phyloP scores from a whole-genome alignment of 148 eudicot species.

The Cornus florida region DNA sequence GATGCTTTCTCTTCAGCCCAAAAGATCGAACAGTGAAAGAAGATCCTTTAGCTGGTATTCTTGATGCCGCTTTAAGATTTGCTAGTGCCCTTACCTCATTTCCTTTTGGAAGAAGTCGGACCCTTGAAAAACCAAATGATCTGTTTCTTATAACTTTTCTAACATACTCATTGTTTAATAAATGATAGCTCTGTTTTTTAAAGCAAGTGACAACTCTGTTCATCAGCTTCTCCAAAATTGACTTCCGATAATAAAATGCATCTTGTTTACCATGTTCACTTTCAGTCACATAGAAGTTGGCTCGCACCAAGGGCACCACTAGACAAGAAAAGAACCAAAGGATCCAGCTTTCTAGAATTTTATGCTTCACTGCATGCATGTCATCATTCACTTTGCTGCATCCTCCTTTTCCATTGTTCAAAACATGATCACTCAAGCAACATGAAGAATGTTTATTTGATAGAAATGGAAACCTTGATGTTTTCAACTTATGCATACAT shows the following conservation, averaged over 20 bases:
- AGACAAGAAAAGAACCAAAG: slow-evolving; percentile 69
- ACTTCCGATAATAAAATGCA: slow-evolving; percentile 54
- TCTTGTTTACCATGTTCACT: slow-evolving; percentile 77
- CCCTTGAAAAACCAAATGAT: slow-evolving; percentile 81
- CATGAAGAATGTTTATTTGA: slow-evolving; percentile 40
- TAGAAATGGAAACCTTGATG: slow-evolving; percentile 57
- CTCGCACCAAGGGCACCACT: slow-evolving; percentile 66
- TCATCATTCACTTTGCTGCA: slow-evolving; percentile 7
- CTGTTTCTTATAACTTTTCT: slow-evolving; percentile 43
- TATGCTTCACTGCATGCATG: slow-evolving; percentile 29
- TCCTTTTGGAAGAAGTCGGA: slow-evolving; percentile 77
- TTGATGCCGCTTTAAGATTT: slow-evolving; percentile 69
- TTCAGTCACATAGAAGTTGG: slow-evolving; percentile 88
- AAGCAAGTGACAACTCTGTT: slow-evolving; percentile 24
- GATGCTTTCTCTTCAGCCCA: slow-evolving; percentile 11
- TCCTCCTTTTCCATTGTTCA: neutral
- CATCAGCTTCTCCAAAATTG: slow-evolving; percentile 60
- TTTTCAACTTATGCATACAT: slow-evolving; percentile 57
- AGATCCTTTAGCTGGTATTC: slow-evolving; percentile 21
- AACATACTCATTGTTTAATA: slow-evolving; percentile 36
- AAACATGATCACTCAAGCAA: slow-evolving; percentile 17
- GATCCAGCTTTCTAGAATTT: slow-evolving; percentile 67
- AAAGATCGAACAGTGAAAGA: slow-evolving; percentile 15
- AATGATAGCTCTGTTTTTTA: slow-evolving; percentile 42
- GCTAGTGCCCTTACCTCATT: slow-evolving; percentile 67